Evolutionary conservation across 441 rosid genomes (phyloP).

Genomic region (Populus trichocarpa): DNA sequence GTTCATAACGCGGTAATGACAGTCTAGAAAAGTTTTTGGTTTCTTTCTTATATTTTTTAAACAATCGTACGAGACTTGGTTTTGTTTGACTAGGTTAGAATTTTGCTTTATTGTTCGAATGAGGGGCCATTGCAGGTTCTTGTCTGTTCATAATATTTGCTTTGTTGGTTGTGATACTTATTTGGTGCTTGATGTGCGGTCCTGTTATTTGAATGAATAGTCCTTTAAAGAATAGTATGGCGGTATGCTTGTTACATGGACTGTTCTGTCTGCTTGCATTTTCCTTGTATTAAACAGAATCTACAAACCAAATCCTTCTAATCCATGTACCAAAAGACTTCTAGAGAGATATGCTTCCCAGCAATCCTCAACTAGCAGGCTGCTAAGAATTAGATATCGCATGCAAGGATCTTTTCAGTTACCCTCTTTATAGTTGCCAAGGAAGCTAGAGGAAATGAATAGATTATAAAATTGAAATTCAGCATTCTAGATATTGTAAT

Average conservation of each 20-base stretch:
- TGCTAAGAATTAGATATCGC: not conserved
- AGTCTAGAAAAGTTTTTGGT: not conserved
- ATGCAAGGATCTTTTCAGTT: not conserved
- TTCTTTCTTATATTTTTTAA: not conserved
- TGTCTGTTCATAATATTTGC: not conserved
- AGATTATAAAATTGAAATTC: not conserved
- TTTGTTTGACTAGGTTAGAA: not conserved
- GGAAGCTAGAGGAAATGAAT: not conserved
- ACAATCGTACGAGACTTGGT: not conserved
- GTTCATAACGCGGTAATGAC: not conserved
- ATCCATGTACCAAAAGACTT: not conserved
- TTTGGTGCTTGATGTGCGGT: not conserved
- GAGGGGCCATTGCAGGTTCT: not conserved
- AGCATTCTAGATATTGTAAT: not conserved
- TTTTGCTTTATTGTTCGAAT: not conserved
- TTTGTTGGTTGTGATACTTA: not conserved
- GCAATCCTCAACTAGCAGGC: not conserved
- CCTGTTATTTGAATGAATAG: not conserved
- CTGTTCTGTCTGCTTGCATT: not conserved
- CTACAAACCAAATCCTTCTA: not conserved
- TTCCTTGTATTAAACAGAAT: not conserved
- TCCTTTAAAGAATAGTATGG: not conserved
- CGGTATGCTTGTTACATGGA: not conserved
- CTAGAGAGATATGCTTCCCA: not conserved
- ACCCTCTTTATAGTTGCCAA: not conserved